phyloP scores from a whole-genome alignment of 257 asterid genomes.

The Jasminum sambac region DNA sequence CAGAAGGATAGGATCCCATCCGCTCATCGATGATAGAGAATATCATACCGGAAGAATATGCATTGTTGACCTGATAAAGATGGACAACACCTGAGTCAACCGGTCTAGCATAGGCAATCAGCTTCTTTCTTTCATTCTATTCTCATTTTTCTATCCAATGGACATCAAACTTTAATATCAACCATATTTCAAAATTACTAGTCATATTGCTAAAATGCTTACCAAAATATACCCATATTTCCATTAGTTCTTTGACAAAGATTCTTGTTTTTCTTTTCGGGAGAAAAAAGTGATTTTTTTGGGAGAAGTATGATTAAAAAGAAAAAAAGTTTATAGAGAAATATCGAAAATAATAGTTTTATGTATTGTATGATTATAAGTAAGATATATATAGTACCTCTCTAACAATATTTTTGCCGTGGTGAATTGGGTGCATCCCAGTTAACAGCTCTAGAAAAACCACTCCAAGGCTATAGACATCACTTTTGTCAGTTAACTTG shows the following conservation, averaged over 20 bases:
- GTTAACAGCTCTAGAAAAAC: constrained; percentile 90
- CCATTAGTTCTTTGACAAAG: too few species aligned
- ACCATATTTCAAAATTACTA: too few species aligned
- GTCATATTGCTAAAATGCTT: too few species aligned
- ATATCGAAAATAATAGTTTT: too few species aligned
- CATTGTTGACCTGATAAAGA: constrained; percentile 62
- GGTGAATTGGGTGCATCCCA: constrained; percentile 91
- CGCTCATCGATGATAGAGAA: constrained; percentile 58
- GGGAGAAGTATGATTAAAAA: too few species aligned
- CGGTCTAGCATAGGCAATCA: not conserved
- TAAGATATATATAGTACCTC: too few species aligned
- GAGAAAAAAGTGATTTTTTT: not conserved
- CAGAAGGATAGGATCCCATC: constrained; percentile 74
- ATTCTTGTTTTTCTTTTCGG: not conserved
- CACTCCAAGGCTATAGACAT: constrained; percentile 95
- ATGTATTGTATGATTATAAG: too few species aligned
- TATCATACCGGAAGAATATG: constrained; percentile 61
- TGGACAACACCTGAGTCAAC: not conserved
- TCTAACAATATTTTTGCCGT: constrained; percentile 95
- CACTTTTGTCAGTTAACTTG: constrained; percentile 93
- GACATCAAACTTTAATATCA: too few species aligned
- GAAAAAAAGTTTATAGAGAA: too few species aligned
- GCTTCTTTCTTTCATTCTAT: too few species aligned
- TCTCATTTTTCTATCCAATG: too few species aligned
- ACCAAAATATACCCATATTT: not conserved